Conservation (phyloP, 1,284 basidiomycete species). For the Irpex sp. region DNA sequence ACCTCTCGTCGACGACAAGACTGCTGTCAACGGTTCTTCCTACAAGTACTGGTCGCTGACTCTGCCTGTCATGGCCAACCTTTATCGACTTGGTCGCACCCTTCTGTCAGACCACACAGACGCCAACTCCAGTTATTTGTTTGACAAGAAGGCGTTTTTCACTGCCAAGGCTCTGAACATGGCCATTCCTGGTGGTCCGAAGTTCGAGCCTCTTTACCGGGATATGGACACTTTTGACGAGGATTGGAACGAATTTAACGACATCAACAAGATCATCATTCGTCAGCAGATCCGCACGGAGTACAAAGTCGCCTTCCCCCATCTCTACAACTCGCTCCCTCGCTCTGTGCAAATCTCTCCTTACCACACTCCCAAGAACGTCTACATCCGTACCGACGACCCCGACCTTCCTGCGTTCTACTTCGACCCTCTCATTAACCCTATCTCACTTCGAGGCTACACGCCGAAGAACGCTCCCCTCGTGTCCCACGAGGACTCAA, state of each 20-base stretch:
- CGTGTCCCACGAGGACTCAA: slow-evolving; percentile 85
- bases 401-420: slow-evolving; percentile 99
- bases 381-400: slow-evolving; percentile 98
- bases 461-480: slow-evolving; percentile 81
- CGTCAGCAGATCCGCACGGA: slow-evolving; percentile 98
- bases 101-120: slow-evolving; percentile 92
- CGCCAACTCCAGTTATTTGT: slow-evolving; percentile 87
- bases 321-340: slow-evolving; percentile 97
- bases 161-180: slow-evolving; percentile 98
- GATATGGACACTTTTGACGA: slow-evolving; percentile 98
- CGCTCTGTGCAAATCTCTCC: slow-evolving; percentile 90
- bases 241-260: slow-evolving; percentile 99
- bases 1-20: slow-evolving; percentile 81
- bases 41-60: slow-evolving; percentile 94
- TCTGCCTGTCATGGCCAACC: slow-evolving; percentile 92
- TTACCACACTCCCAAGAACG: slow-evolving; percentile 95
- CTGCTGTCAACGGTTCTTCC: slow-evolving; percentile 87
- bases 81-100: slow-evolving; percentile 94
- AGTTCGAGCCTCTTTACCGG: slow-evolving; percentile 92
- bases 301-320: slow-evolving; percentile 99
- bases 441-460: slow-evolving; percentile 86
- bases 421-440: slow-evolving; percentile 98
- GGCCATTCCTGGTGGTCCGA: slow-evolving; percentile 98
- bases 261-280: slow-evolving; percentile 99
- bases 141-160: slow-evolving; percentile 98